A percentile compares a stretch with the other conserved stretches of the same genome.
phyloP scores from a whole-genome alignment of 805 yeast genomes.

The Pachysolen tannophilus region DNA sequence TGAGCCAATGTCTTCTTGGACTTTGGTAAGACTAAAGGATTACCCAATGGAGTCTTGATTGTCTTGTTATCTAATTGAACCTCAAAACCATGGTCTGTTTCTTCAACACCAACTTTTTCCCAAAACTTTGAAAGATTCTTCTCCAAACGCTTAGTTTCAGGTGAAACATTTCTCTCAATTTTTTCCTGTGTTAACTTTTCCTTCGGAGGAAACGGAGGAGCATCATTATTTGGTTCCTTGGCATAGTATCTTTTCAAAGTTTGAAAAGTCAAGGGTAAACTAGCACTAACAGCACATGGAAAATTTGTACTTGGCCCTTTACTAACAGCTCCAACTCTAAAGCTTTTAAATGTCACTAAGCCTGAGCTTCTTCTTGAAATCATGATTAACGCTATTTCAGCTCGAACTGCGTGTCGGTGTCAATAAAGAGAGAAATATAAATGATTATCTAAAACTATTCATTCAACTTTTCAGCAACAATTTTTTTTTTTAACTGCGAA shows the following conservation, averaged over 20 bases:
- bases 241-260: conserved; percentile 2
- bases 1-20: conserved; percentile 57
- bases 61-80: conserved; percentile 70
- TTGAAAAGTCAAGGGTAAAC: not conserved
- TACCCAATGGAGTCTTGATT: conserved; percentile 78
- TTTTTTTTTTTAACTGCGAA: no score
- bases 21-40: conserved; percentile 55
- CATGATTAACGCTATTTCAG: no score
- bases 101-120: conserved; percentile 52
- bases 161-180: conserved; percentile 40
- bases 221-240: not conserved
- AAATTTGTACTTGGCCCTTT: not conserved
- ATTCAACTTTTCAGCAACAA: no score
- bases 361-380: no score
- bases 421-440: no score
- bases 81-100: conserved; percentile 29
- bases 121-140: conserved; percentile 71
- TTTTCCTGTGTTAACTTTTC: no score
- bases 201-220: no score
- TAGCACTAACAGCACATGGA: not conserved
- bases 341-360: no score
- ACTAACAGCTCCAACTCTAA: no score
- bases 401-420: no score
- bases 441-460: no score
- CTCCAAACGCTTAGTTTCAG: conserved; percentile 64